Conservation (phyloP, 2,329 filamentous ascomycete genomes). For the Epicoccum sorghinum region DNA sequence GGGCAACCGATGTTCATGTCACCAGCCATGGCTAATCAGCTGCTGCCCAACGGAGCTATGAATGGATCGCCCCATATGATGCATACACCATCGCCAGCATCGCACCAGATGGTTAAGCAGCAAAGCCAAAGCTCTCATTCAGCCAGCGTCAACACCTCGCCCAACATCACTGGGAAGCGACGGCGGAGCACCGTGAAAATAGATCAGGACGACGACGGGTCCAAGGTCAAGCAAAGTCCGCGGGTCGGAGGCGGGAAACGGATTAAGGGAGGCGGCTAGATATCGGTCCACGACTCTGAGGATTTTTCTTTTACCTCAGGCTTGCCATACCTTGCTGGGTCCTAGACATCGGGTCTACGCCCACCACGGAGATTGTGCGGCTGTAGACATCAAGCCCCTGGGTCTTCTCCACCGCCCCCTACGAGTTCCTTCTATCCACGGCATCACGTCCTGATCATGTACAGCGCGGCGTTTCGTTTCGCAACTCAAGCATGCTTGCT, state of each 20-base stretch:
- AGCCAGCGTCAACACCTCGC: constrained; percentile 67
- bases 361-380: not conserved
- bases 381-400: not conserved
- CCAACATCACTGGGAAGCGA: constrained; percentile 65
- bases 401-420: not conserved
- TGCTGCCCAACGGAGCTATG: constrained; percentile 56
- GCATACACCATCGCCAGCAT: constrained; percentile 56
- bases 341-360: too few relatives aligned
- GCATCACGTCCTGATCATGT: constrained; percentile 10
- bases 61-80: constrained; percentile 56
- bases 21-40: constrained; percentile 62
- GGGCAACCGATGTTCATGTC: constrained; percentile 59
- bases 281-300: not conserved
- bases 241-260: constrained; percentile 50
- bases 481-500: constrained; percentile 2
- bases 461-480: constrained; percentile 12
- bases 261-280: constrained; percentile 38
- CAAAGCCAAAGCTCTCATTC: constrained; percentile 61
- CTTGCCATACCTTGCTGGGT: not conserved
- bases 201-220: constrained; percentile 60
- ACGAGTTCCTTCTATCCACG: not conserved
- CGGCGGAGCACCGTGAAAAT: constrained; percentile 66
- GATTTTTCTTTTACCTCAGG: not conserved
- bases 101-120: constrained; percentile 61
- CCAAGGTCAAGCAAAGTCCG: constrained; percentile 55